Evolutionary conservation across 495 filamentous ascomycete genomes (phyloP), one percentile per base, ranked within the genome.

Genomic region (Thozetella sp.): DNA sequence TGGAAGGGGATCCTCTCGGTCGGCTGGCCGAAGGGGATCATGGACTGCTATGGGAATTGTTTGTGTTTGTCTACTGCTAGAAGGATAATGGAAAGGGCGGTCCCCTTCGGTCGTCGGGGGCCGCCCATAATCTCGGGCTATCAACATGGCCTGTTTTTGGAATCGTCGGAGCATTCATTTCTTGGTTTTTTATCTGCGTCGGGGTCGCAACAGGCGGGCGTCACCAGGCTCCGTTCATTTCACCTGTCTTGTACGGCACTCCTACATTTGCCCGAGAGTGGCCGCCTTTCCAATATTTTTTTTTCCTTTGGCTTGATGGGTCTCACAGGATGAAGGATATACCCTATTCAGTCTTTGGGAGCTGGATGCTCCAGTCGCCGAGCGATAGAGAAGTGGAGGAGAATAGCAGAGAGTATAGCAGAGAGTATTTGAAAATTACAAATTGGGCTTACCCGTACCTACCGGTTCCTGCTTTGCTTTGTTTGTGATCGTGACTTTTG

Each of bases 301-400:
- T 10, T 20, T 48, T 20, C 43, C 11, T 15, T 15, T 48, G 43
- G 43, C 23, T 3, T 48, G n/a, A 22, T n/a, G 52, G 22, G 12
- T 26, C 25, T 27, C 52, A 54, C 52, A 25, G 25, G 52, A 30
- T 54, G 52, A 20, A n/a, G 52, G 52, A 54, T 54, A 54, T 54
- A 54, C 52, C 52, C 52, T n/a, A 27, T 54, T 34, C 52, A 26
- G 25, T 54, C 25, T 54, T 53, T 48, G n/a, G 43, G 43, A 48
- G 43, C 22, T 27, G 10, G 10, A 12, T 26, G 3, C 25, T 27
- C 52, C 15, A 17, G n/a, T n/a, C n/a, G n/a, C n/a, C n/a, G n/a
- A n/a, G n/a, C n/a, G n/a, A n/a, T n/a, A n/a, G n/a, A n/a, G n/a
- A n/a, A n/a, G n/a, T n/a, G n/a, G n/a, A n/a, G 52, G 52, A 13